Percentiles rank a stretch among this genome's conserved stretches.
phyloP scores from a whole-genome alignment of 257 asterid genomes.

The Salvia miltiorrhiza region DNA sequence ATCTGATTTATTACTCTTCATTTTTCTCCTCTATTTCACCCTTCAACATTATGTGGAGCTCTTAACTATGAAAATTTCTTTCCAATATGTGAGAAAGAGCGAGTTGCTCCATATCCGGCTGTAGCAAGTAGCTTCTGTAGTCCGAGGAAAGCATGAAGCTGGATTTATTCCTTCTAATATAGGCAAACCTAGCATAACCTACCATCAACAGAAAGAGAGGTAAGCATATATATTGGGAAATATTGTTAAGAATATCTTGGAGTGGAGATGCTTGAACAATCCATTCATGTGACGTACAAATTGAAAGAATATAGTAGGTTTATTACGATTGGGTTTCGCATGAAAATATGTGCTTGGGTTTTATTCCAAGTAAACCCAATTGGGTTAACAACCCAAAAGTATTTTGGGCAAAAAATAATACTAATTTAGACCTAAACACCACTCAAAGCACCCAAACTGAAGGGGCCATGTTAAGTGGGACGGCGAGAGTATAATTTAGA shows the following conservation, averaged over 20 bases:
- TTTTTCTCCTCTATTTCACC: not conserved
- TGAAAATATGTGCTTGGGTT: too few relatives aligned
- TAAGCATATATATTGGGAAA: conserved; percentile 20
- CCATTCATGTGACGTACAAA: conserved; percentile 65
- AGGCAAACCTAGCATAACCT: conserved; percentile 95
- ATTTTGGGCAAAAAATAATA: too few relatives aligned
- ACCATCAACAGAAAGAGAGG: conserved; percentile 18
- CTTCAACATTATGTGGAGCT: not conserved
- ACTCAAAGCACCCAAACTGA: too few relatives aligned
- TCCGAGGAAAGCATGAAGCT: conserved; percentile 80
- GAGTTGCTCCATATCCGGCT: conserved; percentile 88
- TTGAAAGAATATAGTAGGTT: too few relatives aligned
- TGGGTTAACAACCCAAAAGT: too few relatives aligned
- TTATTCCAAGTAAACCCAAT: too few relatives aligned
- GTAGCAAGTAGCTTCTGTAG: conserved; percentile 95
- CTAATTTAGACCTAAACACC: too few relatives aligned
- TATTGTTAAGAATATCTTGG: conserved; percentile 39
- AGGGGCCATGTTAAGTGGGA: too few relatives aligned
- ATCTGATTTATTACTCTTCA: not conserved
- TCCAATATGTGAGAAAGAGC: not conserved
- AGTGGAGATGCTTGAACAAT: conserved; percentile 73
- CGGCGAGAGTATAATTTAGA: too few relatives aligned
- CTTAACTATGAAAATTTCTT: not conserved
- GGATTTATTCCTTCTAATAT: conserved; percentile 83
- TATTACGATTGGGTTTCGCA: too few relatives aligned